These are phyloP conservation scores for Venturiaceae sp. DNA, from an alignment of 2,329 filamentous ascomycete species.

Conservation along the genomic window DNA sequence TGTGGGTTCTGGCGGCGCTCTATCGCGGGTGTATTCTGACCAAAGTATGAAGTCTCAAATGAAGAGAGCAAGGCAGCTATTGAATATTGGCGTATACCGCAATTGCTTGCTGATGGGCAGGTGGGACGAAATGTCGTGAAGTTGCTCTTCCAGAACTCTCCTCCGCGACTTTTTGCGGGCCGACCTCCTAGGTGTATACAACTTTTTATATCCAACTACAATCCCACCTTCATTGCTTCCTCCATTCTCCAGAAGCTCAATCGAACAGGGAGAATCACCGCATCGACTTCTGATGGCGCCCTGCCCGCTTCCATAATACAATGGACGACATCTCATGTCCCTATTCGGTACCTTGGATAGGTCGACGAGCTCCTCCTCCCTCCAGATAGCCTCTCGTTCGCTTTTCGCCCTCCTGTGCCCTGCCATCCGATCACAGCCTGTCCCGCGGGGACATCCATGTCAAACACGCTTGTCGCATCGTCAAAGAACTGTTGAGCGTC, in stretches of 20 bases:
- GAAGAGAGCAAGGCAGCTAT: not conserved
- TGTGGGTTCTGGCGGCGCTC: not conserved
- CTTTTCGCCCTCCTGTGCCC: conserved; percentile 25
- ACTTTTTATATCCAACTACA: not conserved
- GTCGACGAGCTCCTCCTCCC: conserved; percentile 37
- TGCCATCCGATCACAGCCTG: not conserved
- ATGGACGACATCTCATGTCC: conserved; percentile 58
- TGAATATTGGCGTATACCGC: not conserved
- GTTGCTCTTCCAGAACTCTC: not conserved
- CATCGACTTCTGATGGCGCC: not conserved
- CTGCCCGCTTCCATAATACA: conserved; percentile 24
- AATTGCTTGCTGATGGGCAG: not conserved
- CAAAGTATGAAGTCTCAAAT: not conserved
- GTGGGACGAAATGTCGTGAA: not conserved
- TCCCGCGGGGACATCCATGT: not conserved
- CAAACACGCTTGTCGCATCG: not conserved
- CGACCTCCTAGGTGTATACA: not conserved
- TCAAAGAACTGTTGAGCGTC: not conserved
- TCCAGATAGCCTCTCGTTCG: conserved; percentile 29
- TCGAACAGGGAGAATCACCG: no score
- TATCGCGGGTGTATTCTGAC: not conserved
- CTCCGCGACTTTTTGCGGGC: not conserved
- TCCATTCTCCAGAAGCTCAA: not conserved
- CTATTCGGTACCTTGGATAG: conserved; percentile 45
- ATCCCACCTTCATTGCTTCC: not conserved